Percentiles rank a stretch among this genome's conserved stretches.
These are phyloP conservation scores for Xerocomus potaroensis DNA, from an alignment of 768 basidiomycete species.

Conservation along the genomic window DNA sequence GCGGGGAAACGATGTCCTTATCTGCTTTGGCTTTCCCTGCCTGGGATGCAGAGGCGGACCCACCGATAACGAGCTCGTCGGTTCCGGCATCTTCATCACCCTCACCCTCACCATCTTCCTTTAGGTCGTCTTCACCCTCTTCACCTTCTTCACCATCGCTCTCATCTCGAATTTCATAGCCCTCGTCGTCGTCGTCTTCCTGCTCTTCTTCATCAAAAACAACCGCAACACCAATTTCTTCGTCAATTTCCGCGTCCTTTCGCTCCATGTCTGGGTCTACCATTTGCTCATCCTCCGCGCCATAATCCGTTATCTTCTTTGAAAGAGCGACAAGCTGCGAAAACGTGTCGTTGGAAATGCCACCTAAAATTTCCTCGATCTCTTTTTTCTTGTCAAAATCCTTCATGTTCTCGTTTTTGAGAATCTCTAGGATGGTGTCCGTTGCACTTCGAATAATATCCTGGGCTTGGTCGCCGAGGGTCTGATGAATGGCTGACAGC, in stretches of 20 bases:
- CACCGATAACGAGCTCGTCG: conserved; percentile 78
- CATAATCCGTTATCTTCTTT: conserved; percentile 97
- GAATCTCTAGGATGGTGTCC: conserved; percentile 81
- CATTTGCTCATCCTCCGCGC: conserved; percentile 77
- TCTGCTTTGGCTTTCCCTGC: conserved; percentile 52
- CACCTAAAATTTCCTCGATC: conserved; percentile 69
- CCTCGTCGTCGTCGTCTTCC: conserved; percentile 89
- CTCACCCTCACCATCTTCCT: conserved; percentile 42
- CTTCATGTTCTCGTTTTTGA: conserved; percentile 86
- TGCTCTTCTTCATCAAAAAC: conserved; percentile 97
- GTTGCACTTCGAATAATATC: conserved; percentile 94
- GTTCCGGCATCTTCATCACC: conserved; percentile 47
- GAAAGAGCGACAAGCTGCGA: conserved; percentile 76
- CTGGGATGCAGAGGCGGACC: conserved; percentile 46
- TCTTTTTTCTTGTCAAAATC: conserved; percentile 98
- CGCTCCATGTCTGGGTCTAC: conserved; percentile 76
- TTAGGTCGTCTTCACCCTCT: conserved; percentile 42
- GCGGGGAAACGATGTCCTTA: conserved; percentile 81
- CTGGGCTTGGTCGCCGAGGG: conserved; percentile 92
- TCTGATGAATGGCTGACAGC: conserved; percentile 72
- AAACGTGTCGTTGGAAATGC: conserved; percentile 69
- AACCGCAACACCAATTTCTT: conserved; percentile 95
- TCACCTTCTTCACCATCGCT: conserved; percentile 73
- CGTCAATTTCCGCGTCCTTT: conserved; percentile 88
- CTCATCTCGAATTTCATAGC: conserved; percentile 81